These are phyloP conservation scores for Blastobotrys proliferans DNA, from an alignment of 1,139 yeast species.

Conservation along the genomic window DNA sequence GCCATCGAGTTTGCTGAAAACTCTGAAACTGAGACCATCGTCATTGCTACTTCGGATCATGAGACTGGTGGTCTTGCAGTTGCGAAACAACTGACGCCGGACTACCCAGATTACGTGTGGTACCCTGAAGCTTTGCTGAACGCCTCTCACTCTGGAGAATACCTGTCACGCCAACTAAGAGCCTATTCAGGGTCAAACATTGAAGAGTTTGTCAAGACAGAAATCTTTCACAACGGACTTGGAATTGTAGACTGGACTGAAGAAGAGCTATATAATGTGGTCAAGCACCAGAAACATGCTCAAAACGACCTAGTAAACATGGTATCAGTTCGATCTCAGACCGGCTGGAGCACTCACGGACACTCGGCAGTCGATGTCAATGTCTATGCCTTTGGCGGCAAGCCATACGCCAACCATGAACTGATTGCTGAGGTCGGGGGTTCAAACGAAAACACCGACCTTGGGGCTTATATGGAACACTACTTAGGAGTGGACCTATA, in stretches of 20 bases:
- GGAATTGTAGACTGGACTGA: constrained; percentile 56
- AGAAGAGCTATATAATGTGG: constrained; percentile 39
- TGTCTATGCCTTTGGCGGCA: constrained; percentile 63
- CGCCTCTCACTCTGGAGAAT: constrained; percentile 73
- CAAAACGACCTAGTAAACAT: constrained; percentile 52
- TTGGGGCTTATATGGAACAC: constrained; percentile 65
- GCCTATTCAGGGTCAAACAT: constrained; percentile 26
- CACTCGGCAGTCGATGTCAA: constrained; percentile 90
- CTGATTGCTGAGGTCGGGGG: constrained; percentile 53
- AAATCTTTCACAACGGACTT: constrained; percentile 52
- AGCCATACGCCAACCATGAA: constrained; percentile 39
- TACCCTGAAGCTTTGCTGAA: constrained; percentile 63
- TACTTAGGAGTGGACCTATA: constrained; percentile 53
- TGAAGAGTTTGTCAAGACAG: constrained; percentile 44
- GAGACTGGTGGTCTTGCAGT: constrained; percentile 86
- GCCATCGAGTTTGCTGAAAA: constrained; percentile 62
- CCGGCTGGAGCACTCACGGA: constrained; percentile 88
- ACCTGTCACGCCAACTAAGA: constrained; percentile 42
- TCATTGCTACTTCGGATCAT: constrained; percentile 80
- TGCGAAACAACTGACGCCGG: constrained; percentile 62
- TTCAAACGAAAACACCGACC: constrained; percentile 77
- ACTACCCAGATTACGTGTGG: constrained; percentile 70
- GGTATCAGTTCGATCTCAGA: constrained; percentile 65
- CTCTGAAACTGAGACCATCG: constrained; percentile 64
- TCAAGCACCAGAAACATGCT: constrained; percentile 25